phyloP scores from a whole-genome alignment of 495 filamentous ascomycete genomes.

The Penicillium flavigenum region DNA sequence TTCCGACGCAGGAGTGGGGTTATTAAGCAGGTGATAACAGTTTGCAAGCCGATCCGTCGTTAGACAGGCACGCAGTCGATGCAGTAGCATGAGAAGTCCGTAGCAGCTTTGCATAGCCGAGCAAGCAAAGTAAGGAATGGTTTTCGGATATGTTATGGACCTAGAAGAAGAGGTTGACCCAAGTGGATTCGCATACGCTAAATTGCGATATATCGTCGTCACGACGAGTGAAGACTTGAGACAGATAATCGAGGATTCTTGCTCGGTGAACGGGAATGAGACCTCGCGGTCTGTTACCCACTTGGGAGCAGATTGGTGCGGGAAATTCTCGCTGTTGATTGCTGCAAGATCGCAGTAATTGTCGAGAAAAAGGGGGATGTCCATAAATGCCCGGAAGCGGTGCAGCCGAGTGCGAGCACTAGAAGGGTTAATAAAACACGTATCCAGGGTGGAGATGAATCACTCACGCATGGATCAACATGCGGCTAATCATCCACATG shows the following conservation, averaged over 20 bases:
- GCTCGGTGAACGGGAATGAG: conserved; percentile 44
- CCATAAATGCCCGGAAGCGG: conserved; percentile 51
- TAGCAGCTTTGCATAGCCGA: conserved; percentile 56
- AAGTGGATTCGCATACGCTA: conserved; percentile 39
- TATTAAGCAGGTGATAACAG: conserved; percentile 25
- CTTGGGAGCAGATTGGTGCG: conserved; percentile 7
- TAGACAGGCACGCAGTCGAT: conserved; percentile 32
- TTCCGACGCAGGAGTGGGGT: conserved; percentile 30
- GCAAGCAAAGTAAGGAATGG: conserved; percentile 52
- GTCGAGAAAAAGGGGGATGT: conserved; percentile 49
- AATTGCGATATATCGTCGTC: conserved; percentile 38
- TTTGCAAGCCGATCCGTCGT: conserved; percentile 15
- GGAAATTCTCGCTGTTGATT: conserved; percentile 26
- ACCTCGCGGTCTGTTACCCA: conserved; percentile 16
- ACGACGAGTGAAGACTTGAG: conserved; percentile 45
- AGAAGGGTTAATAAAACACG: not conserved
- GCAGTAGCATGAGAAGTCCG: conserved; percentile 47
- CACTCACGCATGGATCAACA: conserved; percentile 24
- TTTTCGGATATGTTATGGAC: conserved; percentile 34
- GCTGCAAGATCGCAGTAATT: conserved; percentile 51
- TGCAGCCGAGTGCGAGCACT: conserved; percentile 52
- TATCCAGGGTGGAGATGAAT: not conserved
- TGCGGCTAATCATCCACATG: conserved; percentile 24
- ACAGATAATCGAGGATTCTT: conserved; percentile 49
- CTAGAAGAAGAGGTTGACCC: not conserved